A percentile compares a stretch with the other conserved stretches of the same genome.
Conservation (phyloP, 2,329 filamentous ascomycete species). For the Zelopaecilomyces penicillatus region DNA sequence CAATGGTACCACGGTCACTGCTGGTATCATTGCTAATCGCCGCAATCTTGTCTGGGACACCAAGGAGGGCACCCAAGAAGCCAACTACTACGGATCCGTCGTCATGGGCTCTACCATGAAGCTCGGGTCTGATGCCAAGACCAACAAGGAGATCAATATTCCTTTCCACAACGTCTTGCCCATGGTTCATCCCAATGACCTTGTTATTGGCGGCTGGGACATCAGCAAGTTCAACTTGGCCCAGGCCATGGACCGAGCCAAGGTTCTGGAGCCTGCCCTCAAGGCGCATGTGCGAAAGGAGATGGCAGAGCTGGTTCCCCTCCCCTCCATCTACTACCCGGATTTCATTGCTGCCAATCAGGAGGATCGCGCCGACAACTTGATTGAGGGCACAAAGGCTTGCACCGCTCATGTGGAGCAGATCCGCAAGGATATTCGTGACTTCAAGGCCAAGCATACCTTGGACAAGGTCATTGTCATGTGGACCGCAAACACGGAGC, state of each 20-base stretch:
- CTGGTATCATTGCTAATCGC: conserved; percentile 93
- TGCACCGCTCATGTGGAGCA: conserved; percentile 83
- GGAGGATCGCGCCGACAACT: conserved; percentile 89
- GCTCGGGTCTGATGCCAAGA: conserved; percentile 79
- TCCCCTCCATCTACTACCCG: conserved; percentile 96
- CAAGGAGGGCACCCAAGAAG: conserved; percentile 71
- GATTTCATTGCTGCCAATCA: conserved; percentile 99
- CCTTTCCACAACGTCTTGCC: conserved; percentile 91
- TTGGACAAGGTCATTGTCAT: conserved; percentile 95
- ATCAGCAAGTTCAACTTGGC: conserved; percentile 87
- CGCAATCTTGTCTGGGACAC: conserved; percentile 84
- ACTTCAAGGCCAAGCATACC: conserved; percentile 78
- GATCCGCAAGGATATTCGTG: conserved; percentile 84
- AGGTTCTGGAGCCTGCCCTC: conserved; percentile 89
- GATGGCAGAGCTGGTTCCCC: conserved; percentile 78
- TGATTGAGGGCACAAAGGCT: conserved; percentile 76
- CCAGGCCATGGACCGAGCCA: conserved; percentile 88
- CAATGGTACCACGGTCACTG: conserved; percentile 95
- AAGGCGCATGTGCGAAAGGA: conserved; percentile 88
- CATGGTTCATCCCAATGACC: conserved; percentile 95
- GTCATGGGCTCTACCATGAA: conserved; percentile 97
- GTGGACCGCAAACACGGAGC: conserved; percentile 99
- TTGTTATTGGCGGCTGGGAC: conserved; percentile 94
- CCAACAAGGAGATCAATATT: conserved; percentile 85
- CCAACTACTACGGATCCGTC: conserved; percentile 98